phyloP scores from a whole-genome alignment of 257 asterid genomes.

The Capsicum rhomboideum region DNA sequence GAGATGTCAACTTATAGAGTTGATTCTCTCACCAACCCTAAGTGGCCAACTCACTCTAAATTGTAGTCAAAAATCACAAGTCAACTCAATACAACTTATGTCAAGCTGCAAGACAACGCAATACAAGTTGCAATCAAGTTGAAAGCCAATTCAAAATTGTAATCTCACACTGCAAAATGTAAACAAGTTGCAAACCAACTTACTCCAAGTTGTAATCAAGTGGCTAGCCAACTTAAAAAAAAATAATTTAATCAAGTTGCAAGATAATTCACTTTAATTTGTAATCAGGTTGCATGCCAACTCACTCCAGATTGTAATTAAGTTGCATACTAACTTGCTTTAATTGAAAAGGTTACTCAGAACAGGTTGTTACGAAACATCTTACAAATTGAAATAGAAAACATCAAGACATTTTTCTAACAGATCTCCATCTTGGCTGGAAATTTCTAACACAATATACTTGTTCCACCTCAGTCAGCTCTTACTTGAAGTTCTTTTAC shows the following conservation, averaged over 20 bases:
- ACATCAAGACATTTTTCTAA: too few relatives aligned
- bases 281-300: background rate
- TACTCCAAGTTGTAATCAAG: background rate
- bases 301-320: background rate
- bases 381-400: too few relatives aligned
- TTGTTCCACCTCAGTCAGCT: background rate
- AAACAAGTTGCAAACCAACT: background rate
- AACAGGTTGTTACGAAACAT: too few relatives aligned
- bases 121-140: too few relatives aligned
- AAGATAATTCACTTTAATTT: too few relatives aligned
- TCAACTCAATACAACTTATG: background rate
- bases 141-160: too few relatives aligned
- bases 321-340: background rate
- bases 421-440: background rate
- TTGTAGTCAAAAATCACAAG: background rate
- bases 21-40: background rate
- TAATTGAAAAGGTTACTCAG: too few relatives aligned
- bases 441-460: background rate
- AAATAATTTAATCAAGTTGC: too few relatives aligned
- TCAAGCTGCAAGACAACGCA: background rate
- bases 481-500: background rate
- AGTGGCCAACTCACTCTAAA: background rate
- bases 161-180: too few relatives aligned
- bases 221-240: background rate
- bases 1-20: background rate